Conservation (phyloP, 2,329 filamentous ascomycete species). For the Mariannaea elegans region DNA sequence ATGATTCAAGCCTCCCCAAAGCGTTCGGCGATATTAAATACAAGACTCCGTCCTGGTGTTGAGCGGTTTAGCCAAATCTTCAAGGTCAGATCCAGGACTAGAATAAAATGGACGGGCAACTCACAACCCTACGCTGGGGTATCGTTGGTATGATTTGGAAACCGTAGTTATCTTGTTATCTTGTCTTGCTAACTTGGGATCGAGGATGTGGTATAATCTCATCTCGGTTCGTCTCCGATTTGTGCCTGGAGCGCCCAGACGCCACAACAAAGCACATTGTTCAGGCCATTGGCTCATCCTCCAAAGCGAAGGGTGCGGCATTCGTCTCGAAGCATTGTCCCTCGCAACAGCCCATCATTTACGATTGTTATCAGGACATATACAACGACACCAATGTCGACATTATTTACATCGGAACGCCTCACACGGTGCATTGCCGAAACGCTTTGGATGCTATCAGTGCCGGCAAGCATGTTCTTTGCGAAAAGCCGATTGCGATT, state of each 20-base stretch:
- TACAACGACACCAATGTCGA: conserved; percentile 52
- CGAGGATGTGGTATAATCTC: conserved; percentile 12
- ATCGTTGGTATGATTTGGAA: conserved; percentile 20
- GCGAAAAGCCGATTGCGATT: conserved; percentile 54
- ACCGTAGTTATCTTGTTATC: too few relatives aligned
- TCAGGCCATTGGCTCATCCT: conserved; percentile 53
- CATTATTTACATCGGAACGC: conserved; percentile 55
- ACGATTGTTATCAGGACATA: conserved; percentile 50
- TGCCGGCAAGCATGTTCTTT: conserved; percentile 53
- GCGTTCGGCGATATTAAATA: too few relatives aligned
- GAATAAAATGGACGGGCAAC: too few relatives aligned
- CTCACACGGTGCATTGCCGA: conserved; percentile 52
- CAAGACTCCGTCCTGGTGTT: too few relatives aligned
- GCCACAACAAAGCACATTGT: conserved; percentile 51
- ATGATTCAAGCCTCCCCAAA: too few relatives aligned
- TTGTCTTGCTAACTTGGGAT: too few relatives aligned
- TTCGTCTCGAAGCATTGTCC: conserved; percentile 48
- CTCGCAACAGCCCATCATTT: conserved; percentile 42
- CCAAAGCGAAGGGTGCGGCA: conserved; percentile 45
- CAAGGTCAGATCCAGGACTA: too few relatives aligned
- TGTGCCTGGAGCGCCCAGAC: conserved; percentile 47
- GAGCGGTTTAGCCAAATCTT: too few relatives aligned
- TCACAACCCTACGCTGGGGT: conserved; percentile 14
- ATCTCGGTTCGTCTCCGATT: conserved; percentile 50
- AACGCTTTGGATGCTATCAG: conserved; percentile 52